Evolutionary conservation across 805 yeast species (phyloP).

Genomic region (Nakazawaea peltata): DNA sequence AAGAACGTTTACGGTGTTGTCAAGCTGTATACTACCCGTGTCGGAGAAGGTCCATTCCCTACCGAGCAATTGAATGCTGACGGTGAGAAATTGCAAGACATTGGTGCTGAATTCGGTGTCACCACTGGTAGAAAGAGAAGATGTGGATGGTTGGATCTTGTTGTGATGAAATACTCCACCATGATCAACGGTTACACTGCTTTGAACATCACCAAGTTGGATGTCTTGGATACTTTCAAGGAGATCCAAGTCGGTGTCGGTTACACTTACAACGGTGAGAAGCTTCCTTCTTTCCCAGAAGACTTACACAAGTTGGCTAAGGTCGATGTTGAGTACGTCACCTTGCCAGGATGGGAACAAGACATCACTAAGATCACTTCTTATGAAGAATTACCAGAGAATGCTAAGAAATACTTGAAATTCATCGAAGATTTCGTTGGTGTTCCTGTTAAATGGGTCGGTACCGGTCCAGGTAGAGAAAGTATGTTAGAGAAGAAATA

Average conservation of each 20-base stretch:
- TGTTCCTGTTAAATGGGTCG: conserved; percentile 93
- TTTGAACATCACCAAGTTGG: conserved; percentile 90
- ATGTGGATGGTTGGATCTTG: conserved; percentile 98
- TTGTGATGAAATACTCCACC: conserved; percentile 86
- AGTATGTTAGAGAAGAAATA: conserved; percentile 66
- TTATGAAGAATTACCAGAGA: conserved; percentile 77
- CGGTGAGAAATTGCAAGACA: conserved; percentile 81
- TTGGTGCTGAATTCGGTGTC: conserved; percentile 96
- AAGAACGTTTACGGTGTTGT: conserved; percentile 89
- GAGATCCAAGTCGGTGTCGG: conserved; percentile 85
- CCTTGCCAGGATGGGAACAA: conserved; percentile 90
- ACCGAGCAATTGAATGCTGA: conserved; percentile 85
- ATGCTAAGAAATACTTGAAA: conserved; percentile 77
- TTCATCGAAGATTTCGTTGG: conserved; percentile 79
- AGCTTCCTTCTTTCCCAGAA: conserved; percentile 80
- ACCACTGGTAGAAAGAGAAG: conserved; percentile 99
- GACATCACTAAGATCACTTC: conserved; percentile 67
- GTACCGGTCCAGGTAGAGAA: conserved; percentile 97
- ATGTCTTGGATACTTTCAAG: conserved; percentile 84
- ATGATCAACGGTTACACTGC: conserved; percentile 92
- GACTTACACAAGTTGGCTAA: conserved; percentile 75
- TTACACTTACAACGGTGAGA: conserved; percentile 73
- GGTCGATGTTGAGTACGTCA: conserved; percentile 86
- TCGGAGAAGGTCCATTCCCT: conserved; percentile 99
- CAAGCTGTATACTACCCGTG: conserved; percentile 97